Base-by-base conservation (phyloP, 179 eudicot species). In the Corrigiola litoralis region DNA sequence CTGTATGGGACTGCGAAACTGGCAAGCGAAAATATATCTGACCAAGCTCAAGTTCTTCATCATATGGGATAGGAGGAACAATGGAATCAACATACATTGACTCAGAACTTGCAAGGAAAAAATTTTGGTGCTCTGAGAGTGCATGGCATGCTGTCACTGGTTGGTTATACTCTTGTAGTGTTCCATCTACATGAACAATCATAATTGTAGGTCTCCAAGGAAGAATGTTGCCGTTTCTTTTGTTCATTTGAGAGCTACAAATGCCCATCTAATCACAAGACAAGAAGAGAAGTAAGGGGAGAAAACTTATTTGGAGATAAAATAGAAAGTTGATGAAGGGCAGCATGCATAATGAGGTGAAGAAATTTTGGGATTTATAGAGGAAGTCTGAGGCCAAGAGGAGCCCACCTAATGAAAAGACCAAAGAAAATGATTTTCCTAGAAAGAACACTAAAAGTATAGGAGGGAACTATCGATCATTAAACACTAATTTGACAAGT, bases 21-120 rank as follows among this genome's bases (percentile, higher is more conserved):
- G 84, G 84, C 61, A 80, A 64, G 0, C 69, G 58, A 10, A 80
- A 80, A 28, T 80, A 80, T 28, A 80, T 69, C 49, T 77, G 82
- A 12, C 82, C 84, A 1, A 59, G 46, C 45, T 71, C 79, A 28
- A 80, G 82, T 63, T 71, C 74, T 24, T 74, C 72, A 10, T 77
- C 72, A 0, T 49, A 17, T 8, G 60, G 45, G 7, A 74, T 27
- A 4, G 61, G 48, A 21, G 77, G 68, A 31, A 69, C 72, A 18
- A 62, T 16, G 6, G 68, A 75, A 46, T 65, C 77, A 3, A 74
- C 75, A 23, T 77, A 73, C 84, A 80, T 74, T 8, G 70, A 58
- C 25, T 80, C 82, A 0, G 79, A 54, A 54, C 67, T 53, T 2
- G 79, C 76, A 27, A 80, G 31, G 45, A 74, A 77, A 2, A 24